Evolutionary conservation across 2,329 filamentous ascomycete genomes (phyloP), one percentile per base, ranked within the genome.

Genomic region (Thielaviopsis euricoi): DNA sequence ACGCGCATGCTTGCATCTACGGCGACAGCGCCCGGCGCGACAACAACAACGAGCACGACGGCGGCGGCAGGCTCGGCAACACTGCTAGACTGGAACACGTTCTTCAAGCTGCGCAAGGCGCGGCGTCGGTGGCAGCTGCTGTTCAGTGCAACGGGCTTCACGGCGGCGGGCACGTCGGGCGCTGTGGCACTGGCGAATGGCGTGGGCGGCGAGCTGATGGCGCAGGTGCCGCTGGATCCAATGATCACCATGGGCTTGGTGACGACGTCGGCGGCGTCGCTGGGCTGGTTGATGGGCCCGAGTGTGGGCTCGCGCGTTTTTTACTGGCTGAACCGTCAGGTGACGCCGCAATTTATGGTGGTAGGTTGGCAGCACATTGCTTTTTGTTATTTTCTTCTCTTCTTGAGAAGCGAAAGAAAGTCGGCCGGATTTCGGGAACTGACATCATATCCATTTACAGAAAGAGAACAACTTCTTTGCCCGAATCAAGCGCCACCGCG

Each of bases 391-490:
- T n/a, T n/a, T n/a, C n/a, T n/a, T n/a, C n/a, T n/a, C n/a, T n/a
- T n/a, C n/a, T n/a, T n/a, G n/a, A n/a, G n/a, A 15, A 9, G 43
- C 25, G 22, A 19, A 13, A 23, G 29, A 22, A 53, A 21, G 29
- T 25, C 19, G 33, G 17, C 25, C 6, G 21, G 12, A 29, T 19
- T 26, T 17, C 3, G 37, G 12, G 19, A 37, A 51, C 33, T 46
- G 52, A 56, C 26, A 33, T 2, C 29, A 6, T n/a, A n/a, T 55
- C 3, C 12, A 10, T 26, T 19, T 62, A 52, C 62, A 87, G 79
- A 97, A 96, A 79, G 93, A 98, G 73, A 88, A 84, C 66, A 85
- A 91, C 70, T 96, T 98, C 75, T 96, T 91, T 71, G 81, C 84
- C 61, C 81, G 91, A 63, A 87, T 98, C 72, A 93, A 90, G 76